Evolutionary conservation across 2,329 filamentous ascomycete genomes (phyloP).

Genomic region (Ceratocystis harringtonii): DNA sequence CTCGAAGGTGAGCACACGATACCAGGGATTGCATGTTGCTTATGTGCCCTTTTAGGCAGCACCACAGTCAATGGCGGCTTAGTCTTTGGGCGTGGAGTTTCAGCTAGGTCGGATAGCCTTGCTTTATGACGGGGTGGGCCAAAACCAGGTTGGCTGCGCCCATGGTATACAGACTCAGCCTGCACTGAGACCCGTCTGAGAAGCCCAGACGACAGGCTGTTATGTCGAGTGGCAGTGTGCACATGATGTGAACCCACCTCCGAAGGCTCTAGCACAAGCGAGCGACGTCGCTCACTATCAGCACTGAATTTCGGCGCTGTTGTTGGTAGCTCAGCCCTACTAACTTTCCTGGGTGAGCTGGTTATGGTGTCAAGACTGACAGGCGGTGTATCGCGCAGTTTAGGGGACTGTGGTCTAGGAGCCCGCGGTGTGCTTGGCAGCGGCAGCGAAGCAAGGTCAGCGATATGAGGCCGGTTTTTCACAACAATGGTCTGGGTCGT

Average conservation of each 20-base stretch:
- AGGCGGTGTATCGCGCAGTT: constrained; percentile 18
- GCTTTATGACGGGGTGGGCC: not conserved
- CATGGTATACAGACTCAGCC: not conserved
- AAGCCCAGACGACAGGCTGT: not conserved
- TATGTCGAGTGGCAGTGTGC: not conserved
- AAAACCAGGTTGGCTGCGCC: not conserved
- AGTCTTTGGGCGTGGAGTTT: not conserved
- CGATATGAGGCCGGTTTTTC: constrained; percentile 6
- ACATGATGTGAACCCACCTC: not conserved
- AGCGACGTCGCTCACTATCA: constrained; percentile 1
- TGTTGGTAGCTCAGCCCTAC: not conserved
- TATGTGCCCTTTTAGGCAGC: constrained; percentile 1
- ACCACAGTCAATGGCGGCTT: constrained; percentile 10
- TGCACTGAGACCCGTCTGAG: not conserved
- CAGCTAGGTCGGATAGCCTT: not conserved
- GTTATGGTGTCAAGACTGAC: constrained; percentile 11
- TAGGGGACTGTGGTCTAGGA: not conserved
- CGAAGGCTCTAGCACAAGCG: constrained; percentile 12
- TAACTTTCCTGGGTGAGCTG: constrained; percentile 7
- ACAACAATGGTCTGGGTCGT: not conserved
- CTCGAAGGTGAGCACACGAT: constrained; percentile 6
- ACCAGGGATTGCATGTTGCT: not conserved
- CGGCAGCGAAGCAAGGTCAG: constrained; percentile 11
- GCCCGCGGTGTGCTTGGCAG: not conserved
- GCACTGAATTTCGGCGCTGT: not conserved